Evolutionary conservation across 805 yeast genomes (phyloP).

Genomic region (Hyphopichia homilentoma): DNA sequence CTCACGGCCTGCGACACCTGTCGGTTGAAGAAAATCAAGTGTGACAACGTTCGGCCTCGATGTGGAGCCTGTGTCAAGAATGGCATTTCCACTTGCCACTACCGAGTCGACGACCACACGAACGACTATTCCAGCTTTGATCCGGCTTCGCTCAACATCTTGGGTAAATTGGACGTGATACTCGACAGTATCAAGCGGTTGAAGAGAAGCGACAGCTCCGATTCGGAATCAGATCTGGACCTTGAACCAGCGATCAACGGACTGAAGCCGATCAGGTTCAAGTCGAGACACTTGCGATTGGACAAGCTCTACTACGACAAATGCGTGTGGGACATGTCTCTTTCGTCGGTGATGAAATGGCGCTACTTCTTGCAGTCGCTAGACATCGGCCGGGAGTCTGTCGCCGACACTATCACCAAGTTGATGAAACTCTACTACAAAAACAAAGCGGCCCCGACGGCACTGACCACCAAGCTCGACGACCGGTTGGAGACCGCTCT

Average conservation of each 20-base stretch:
- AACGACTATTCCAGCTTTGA: slow-evolving; percentile 21
- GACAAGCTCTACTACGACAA: slow-evolving; percentile 9
- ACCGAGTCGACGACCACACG: slow-evolving; percentile 21
- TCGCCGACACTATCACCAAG: slow-evolving; percentile 5
- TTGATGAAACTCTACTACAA: slow-evolving; percentile 11
- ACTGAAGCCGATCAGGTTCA: too few species aligned
- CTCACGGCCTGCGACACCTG: slow-evolving; percentile 39
- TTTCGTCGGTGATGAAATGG: slow-evolving; percentile 29
- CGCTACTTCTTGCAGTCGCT: slow-evolving; percentile 14
- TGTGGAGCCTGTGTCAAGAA: slow-evolving; percentile 32
- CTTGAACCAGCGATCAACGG: neutral
- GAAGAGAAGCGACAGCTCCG: slow-evolving; percentile 4
- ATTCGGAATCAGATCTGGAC: neutral
- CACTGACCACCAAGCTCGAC: slow-evolving; percentile 7
- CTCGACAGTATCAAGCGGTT: slow-evolving; percentile 20
- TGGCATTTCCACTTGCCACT: slow-evolving; percentile 25
- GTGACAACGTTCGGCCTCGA: slow-evolving; percentile 33
- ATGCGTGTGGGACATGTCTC: slow-evolving; percentile 33
- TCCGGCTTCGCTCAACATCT: slow-evolving; percentile 21
- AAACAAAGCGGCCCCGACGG: neutral
- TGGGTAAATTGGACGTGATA: slow-evolving; percentile 26
- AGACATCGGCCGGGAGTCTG: slow-evolving; percentile 8
- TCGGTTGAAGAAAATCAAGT: slow-evolving; percentile 31
- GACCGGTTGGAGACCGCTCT: slow-evolving; percentile 10
- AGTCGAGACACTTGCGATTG: too few species aligned